Evolutionary conservation across 768 basidiomycete species (phyloP).

Genomic region (Cantharellus anzutake): DNA sequence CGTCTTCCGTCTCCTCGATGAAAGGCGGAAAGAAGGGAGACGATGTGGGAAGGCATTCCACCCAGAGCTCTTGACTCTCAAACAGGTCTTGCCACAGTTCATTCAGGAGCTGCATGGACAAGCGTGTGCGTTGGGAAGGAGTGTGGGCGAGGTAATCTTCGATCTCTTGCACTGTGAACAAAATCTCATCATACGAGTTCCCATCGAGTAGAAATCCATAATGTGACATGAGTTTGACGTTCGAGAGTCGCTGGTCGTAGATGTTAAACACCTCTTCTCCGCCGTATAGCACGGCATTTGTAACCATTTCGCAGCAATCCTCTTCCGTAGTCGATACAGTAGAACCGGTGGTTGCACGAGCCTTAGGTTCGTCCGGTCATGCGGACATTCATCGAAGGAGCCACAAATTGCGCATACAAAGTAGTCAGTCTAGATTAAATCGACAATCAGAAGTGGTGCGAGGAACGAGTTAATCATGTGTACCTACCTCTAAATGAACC

Average conservation of each 20-base stretch:
- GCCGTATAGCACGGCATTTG: conserved; percentile 30
- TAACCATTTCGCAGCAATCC: conserved; percentile 42
- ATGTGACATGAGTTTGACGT: conserved; percentile 42
- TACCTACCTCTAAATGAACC: conserved; percentile 49
- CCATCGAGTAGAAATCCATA: conserved; percentile 63
- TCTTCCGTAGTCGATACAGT: background rate
- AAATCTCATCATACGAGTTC: conserved; percentile 38
- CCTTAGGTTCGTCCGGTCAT: conserved; percentile 23
- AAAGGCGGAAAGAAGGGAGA: background rate
- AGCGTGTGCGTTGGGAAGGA: background rate
- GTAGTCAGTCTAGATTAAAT: conserved; percentile 36
- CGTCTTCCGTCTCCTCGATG: background rate
- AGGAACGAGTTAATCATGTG: background rate
- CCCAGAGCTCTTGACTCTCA: background rate
- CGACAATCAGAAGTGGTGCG: background rate
- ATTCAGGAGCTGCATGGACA: background rate
- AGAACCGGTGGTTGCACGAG: background rate
- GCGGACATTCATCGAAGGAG: conserved; percentile 43
- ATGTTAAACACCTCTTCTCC: conserved; percentile 54
- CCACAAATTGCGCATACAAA: conserved; percentile 59
- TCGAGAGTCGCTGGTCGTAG: conserved; percentile 41
- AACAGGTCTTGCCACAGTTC: background rate
- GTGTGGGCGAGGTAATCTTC: background rate
- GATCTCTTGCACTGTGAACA: background rate
- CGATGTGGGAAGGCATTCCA: background rate